Evolutionary conservation across 495 filamentous ascomycete genomes (phyloP).

Genomic region (Cryomyces antarcticus): DNA sequence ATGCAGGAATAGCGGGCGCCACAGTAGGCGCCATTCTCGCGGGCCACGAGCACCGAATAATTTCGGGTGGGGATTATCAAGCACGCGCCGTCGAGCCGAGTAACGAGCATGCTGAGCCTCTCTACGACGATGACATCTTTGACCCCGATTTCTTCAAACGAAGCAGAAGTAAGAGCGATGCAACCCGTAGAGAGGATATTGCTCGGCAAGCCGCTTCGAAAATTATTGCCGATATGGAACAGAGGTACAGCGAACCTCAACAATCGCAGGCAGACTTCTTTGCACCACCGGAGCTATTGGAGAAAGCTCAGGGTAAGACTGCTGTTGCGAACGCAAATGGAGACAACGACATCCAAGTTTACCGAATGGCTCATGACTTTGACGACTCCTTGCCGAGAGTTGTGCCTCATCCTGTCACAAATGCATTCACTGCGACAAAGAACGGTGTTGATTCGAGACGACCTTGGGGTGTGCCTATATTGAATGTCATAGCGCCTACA

Average conservation of each 20-base stretch:
- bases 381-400: slow-evolving; percentile 1
- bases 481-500: slow-evolving; percentile 19
- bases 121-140: slow-evolving; percentile 17
- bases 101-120: neutral
- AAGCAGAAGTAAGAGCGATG: neutral
- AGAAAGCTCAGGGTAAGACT: neutral
- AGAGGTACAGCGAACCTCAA: slow-evolving; percentile 2
- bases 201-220: slow-evolving; percentile 4
- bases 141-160: slow-evolving; percentile 19
- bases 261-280: slow-evolving; percentile 12
- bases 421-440: slow-evolving; percentile 8
- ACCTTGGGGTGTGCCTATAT: slow-evolving; percentile 15
- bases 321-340: neutral
- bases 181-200: neutral
- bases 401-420: slow-evolving; percentile 8
- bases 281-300: slow-evolving; percentile 2
- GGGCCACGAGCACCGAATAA: too few relatives aligned
- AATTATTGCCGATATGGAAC: slow-evolving; percentile 7
- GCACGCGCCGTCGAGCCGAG: too few relatives aligned
- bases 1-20: slow-evolving; percentile 11
- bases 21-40: slow-evolving; percentile 12
- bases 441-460: slow-evolving; percentile 1
- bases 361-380: neutral
- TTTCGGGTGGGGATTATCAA: too few relatives aligned
- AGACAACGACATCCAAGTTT: slow-evolving; percentile 11